Evolutionary conservation across 2,329 filamentous ascomycete species (phyloP).

Genomic region (Calonectria pteridis): DNA sequence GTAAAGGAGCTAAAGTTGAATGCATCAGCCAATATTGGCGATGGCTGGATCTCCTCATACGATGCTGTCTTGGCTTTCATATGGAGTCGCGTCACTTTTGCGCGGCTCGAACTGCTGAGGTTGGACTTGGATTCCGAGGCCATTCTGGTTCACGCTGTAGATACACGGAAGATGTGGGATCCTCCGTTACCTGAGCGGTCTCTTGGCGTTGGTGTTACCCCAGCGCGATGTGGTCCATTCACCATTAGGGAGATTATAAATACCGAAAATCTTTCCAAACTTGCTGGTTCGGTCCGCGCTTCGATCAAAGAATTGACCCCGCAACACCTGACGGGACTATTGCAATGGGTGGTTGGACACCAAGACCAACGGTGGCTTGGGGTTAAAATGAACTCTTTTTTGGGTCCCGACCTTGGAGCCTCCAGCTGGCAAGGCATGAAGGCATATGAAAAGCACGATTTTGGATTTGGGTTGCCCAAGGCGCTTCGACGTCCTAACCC

Average conservation of each 20-base stretch:
- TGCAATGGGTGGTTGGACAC: slow-evolving; percentile 8
- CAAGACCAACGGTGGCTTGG: slow-evolving; percentile 13
- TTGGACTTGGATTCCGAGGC: slow-evolving; percentile 20
- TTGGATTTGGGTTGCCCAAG: slow-evolving; percentile 21
- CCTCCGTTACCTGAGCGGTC: slow-evolving; percentile 23
- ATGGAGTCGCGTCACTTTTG: slow-evolving; percentile 27
- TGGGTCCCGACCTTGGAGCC: slow-evolving; percentile 11
- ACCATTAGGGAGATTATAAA: slow-evolving; percentile 17
- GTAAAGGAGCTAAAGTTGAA: slow-evolving; percentile 19
- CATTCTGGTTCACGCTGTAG: slow-evolving; percentile 27
- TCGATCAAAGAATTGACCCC: slow-evolving; percentile 22
- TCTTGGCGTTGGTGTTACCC: slow-evolving; percentile 3
- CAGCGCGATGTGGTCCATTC: slow-evolving; percentile 14
- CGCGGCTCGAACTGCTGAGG: slow-evolving; percentile 21
- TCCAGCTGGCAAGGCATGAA: slow-evolving; percentile 29
- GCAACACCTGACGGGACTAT: slow-evolving; percentile 3
- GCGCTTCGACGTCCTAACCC: slow-evolving; percentile 21
- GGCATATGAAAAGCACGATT: slow-evolving; percentile 26
- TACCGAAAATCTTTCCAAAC: neutral
- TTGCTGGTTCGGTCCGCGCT: slow-evolving; percentile 4
- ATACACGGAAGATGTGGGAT: slow-evolving; percentile 16
- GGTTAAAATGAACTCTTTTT: slow-evolving; percentile 11
- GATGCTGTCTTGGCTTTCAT: slow-evolving; percentile 27
- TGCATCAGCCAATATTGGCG: neutral
- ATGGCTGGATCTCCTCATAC: slow-evolving; percentile 30